Base-by-base conservation (phyloP, 2,329 filamentous ascomycete genomes). In the Diaporthe helianthi region DNA sequence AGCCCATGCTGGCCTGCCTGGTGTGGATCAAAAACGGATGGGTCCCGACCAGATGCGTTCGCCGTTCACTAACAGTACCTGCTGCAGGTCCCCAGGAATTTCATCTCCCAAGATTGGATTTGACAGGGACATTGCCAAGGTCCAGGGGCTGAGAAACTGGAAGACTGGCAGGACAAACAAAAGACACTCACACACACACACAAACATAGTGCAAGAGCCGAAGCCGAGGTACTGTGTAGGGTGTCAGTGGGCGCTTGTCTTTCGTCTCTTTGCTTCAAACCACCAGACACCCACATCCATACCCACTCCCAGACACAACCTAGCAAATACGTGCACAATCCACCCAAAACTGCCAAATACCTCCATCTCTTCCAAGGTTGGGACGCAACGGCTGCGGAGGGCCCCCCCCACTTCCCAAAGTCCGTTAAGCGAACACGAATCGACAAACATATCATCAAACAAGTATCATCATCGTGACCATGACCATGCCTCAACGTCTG, bases 11-110 rank as follows among this genome's bases (percentile, higher is more conserved):
- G n/a, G n/a, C 3, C 8, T 38, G 36, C 36, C 36, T 38, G 36
- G 36, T 38, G 41, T 63, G 58, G 58, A 33, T 61, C 58, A 61
- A 31, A 31, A 38, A 33, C 47, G 58, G 58, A 47, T 47, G 41
- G 44, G 24, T 49, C 44, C 41, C 26, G 44, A 10, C 29, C n/a
- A 67, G 65, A 41, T 67, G 52, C 49, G 36, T 58, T 58, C 65
- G 51, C 65, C n/a, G n/a, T n/a, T n/a, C n/a, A n/a, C n/a, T n/a
- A n/a, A n/a, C n/a, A n/a, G n/a, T 29, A 31, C 24, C 44, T 58
- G 65, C 65, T 67, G 52, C 65, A 67, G 65, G 65, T 67, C 52
- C 65, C 65, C 65, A 49, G 41, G 47, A 51, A 67, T 22, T 22
- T 63, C 41, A 58, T 49, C 29, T 55, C 52, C 41, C 65, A 51